These are phyloP conservation scores for Salix dunnii DNA, from an alignment of 345 rosid species.

Conservation along the genomic window DNA sequence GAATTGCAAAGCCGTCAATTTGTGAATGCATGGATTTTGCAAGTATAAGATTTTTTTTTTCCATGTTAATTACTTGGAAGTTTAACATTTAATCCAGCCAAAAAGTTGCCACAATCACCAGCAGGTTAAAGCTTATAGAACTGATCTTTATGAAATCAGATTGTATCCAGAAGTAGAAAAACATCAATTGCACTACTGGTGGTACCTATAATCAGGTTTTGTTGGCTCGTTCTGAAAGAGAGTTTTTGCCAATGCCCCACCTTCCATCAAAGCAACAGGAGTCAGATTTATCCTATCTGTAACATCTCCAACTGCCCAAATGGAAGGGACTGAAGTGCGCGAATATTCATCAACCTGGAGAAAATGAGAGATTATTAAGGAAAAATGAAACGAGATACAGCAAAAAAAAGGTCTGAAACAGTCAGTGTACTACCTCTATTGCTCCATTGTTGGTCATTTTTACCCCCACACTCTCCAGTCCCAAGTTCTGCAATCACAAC, in stretches of 20 bases:
- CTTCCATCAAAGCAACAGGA: slow-evolving; percentile 99
- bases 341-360: slow-evolving; percentile 89
- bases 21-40: too few relatives aligned
- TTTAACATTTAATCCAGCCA: too few relatives aligned
- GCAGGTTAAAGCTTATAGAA: too few relatives aligned
- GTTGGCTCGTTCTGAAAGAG: slow-evolving; percentile 72
- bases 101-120: too few relatives aligned
- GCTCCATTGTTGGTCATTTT: slow-evolving; percentile 77
- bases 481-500: slow-evolving; percentile 67
- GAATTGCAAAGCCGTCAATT: too few relatives aligned
- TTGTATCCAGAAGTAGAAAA: background rate
- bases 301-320: slow-evolving; percentile 98
- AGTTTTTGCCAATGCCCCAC: slow-evolving; percentile 90
- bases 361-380: slow-evolving; percentile 11
- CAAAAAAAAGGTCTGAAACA: slow-evolving; percentile 5
- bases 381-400: background rate
- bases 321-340: slow-evolving; percentile 75
- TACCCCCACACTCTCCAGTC: slow-evolving; percentile 74
- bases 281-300: slow-evolving; percentile 91
- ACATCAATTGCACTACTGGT: background rate
- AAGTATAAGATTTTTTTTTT: too few relatives aligned
- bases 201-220: slow-evolving; percentile 82
- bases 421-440: slow-evolving; percentile 56
- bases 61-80: too few relatives aligned
- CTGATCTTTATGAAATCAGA: background rate